Base-by-base conservation (phyloP, 805 yeast species). In the Ogataea wickerhamii region DNA sequence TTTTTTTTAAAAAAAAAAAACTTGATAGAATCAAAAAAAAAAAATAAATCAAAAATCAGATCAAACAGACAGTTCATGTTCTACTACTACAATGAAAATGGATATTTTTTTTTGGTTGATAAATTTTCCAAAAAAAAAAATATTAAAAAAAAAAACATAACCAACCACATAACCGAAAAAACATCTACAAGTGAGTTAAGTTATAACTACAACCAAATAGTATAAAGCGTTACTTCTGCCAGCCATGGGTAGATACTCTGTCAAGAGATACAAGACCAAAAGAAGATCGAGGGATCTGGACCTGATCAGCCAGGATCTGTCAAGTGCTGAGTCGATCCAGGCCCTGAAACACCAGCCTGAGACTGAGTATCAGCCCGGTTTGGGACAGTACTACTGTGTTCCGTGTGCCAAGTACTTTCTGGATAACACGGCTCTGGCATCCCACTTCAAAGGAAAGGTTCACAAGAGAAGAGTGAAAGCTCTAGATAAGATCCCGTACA, bases 331-430 rank as follows among this genome's bases (percentile, higher is more conserved):
- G 26, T 66, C 81, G n/a, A 81, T 87, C 38, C 61, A 71, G 39
- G 67, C 71, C 28, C 69, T 88, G 40, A 74, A 85, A 57, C 80
- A 84, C 58, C 98, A 91, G 63, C 84, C 87, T 4, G 61, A 85
- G 40, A 96, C 91, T 61, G 98, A 91, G 64, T 77, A 80, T 30
- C 82, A 82, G 56, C 89, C 97, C 1, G 99, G 99, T 1, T 66
- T 93, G 48, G 99, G 96, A 12, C 98, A 93, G 63, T 82, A 77
- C 63, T 93, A 87, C 62, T 93, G 98, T 63, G 73, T 93, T 37
- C 95, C 88, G 47, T 93, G 99, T 70, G 94, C 95, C 34, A 85
- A 82, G 58, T 87, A 93, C 63, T 87, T 79, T 55, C 96, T 89
- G 58, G 80, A 81, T 40, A 87, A 83, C 31, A 60, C 64, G 22